Evolutionary conservation across 1,139 yeast species (phyloP), one percentile per base, ranked within the genome.

Genomic region (Suhomyces choctaworum): DNA sequence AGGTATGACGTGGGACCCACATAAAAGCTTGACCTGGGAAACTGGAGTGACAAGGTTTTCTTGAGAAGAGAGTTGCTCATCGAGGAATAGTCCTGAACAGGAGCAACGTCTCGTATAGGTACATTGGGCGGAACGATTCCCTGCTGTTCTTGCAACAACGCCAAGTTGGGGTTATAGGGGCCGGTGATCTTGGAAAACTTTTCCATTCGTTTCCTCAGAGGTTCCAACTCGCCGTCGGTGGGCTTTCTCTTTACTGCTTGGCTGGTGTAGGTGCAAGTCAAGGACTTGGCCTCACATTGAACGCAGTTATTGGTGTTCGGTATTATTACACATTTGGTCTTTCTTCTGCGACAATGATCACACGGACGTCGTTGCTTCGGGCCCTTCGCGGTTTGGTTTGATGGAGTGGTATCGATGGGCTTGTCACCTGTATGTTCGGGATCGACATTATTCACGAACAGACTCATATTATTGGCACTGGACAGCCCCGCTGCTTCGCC

Each of bases 21-120:
- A 50, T 78, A 82, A 52, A 82, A 83, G 22, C 88, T 80, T 1
- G 90, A 82, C 37, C 92, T 62, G 2, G 94, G 92, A 47, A 78
- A 82, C 49, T 82, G 90, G 27, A 79, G 56, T 9, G 73, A 66
- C 9, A 70, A 54, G 1, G 76, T 70, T 42, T 67, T 70, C 45
- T 65, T 67, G 35, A 69, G 51, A 7, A 68, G 50, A 10, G 74
- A 67, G 47, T 75, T 71, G 49, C 66, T 74, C 63, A 76, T 75
- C 25, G 64, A 51, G 1, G 80, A 68, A 52, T 76, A 77, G 49
- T 77, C 82, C 37, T 73, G 77, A 15, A 77, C 65, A 3, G 82
- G 82, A 1, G 70, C 65, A 8, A 66, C 73, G 25, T 76, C 80
- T 36, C 82, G 53, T 29, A 77, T 70, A 1, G 76, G 70, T 4